Conservation (phyloP, 1,284 basidiomycete genomes). For the Trichosporon sp. region DNA sequence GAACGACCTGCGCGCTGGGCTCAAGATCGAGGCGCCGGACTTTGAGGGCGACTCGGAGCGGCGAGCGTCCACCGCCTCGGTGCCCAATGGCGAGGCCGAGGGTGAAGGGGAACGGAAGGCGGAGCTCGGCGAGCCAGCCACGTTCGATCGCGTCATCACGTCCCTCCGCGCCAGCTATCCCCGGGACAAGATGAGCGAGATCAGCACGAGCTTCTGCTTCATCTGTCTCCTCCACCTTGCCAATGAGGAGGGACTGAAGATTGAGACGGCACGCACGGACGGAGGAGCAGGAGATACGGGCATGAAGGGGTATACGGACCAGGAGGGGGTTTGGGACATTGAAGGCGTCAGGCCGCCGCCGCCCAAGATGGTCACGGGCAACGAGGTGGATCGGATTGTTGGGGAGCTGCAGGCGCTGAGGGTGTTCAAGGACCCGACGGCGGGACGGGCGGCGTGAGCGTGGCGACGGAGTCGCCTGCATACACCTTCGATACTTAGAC, state of each 20-base stretch:
- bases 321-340: constrained; percentile 12
- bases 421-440: constrained; percentile 40
- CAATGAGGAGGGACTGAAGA: constrained; percentile 85
- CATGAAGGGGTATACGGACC: constrained; percentile 33
- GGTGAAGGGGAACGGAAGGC: background rate
- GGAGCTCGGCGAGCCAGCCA: constrained; percentile 11
- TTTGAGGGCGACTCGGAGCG: background rate
- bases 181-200: constrained; percentile 90
- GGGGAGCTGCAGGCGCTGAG: constrained; percentile 46
- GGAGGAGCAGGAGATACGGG: constrained; percentile 48
- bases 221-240: constrained; percentile 93
- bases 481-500: no score
- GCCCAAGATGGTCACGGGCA: constrained; percentile 21
- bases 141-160: constrained; percentile 77
- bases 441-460: constrained; percentile 38
- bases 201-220: constrained; percentile 99
- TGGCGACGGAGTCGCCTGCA: no score
- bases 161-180: constrained; percentile 78
- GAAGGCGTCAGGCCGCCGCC: background rate
- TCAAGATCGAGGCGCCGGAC: constrained; percentile 33
- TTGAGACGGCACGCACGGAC: constrained; percentile 55
- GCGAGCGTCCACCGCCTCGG: background rate
- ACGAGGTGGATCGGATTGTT: constrained; percentile 36
- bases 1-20: constrained; percentile 69
- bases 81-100: background rate